Percentiles rank a stretch among this genome's conserved stretches.
Conservation (phyloP, 2,329 filamentous ascomycete species). For the Colletotrichum caudatum region DNA sequence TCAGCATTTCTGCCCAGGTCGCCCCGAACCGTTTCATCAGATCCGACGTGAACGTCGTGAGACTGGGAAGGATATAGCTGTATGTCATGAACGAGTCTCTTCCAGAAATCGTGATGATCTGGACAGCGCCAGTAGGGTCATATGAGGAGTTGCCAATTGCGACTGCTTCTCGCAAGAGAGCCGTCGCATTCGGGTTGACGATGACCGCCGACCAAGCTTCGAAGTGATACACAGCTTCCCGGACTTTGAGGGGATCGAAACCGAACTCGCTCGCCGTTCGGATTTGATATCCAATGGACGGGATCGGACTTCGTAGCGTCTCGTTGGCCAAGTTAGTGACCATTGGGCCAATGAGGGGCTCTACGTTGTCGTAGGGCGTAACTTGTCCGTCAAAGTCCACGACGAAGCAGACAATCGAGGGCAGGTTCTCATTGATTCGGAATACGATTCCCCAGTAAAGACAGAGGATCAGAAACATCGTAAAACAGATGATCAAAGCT, state of each 20-base stretch:
- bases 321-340: constrained; percentile 21
- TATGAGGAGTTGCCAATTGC: constrained; percentile 20
- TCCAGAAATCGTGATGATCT: constrained; percentile 27
- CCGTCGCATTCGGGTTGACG: constrained; percentile 27
- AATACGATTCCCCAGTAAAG: constrained; percentile 31
- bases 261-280: constrained; percentile 24
- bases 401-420: constrained; percentile 24
- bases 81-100: constrained; percentile 33
- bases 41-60: constrained; percentile 17
- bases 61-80: constrained; percentile 29
- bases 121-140: constrained; percentile 28
- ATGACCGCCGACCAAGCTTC: constrained; percentile 27
- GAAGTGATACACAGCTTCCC: constrained; percentile 30
- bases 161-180: constrained; percentile 17
- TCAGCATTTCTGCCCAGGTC: constrained; percentile 10
- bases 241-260: constrained; percentile 23
- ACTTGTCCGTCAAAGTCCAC: constrained; percentile 27
- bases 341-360: constrained; percentile 13
- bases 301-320: constrained; percentile 9
- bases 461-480: constrained; percentile 17
- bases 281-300: constrained; percentile 31
- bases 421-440: constrained; percentile 26
- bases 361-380: constrained; percentile 1
- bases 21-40: constrained; percentile 15
- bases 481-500: constrained; percentile 26